Base-by-base conservation (phyloP, 345 rosid genomes). In the Laguncularia racemosa region DNA sequence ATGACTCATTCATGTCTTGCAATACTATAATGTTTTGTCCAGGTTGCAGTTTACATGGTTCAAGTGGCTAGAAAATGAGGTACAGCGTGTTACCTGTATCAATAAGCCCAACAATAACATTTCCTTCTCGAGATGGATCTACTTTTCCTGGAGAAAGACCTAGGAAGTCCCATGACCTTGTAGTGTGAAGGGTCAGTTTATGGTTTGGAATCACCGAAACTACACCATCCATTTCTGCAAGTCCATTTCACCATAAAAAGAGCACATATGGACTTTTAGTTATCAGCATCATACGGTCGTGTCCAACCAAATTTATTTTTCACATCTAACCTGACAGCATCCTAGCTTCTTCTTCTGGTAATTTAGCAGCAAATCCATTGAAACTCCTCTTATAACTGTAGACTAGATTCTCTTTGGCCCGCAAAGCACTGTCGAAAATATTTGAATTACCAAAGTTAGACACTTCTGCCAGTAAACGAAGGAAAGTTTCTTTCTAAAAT, bases 101-200 rank as follows among this genome's bases (percentile, higher is more conserved):
- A 1, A 74, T 46, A 57, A 71, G 19, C 11, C 68, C 74, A 16
- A 72, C 62, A 33, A 72, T 11, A 10, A 69, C 65, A 40, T 54
- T 52, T 8, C 60, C 69, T 15, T 68, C 71, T 1, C 50, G 12
- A 19, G 67, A 8, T 15, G 40, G 44, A n/a, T 16, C 45, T 44
- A 26, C 49, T 2, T 46, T 53, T 33, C 51, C 45, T 10, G 20
- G 9, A 26, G 70, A 16, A 55, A 76, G 64, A 38, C 74, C 76
- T 44, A 76, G 26, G 48, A 76, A 76, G 55, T 72, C 74, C 77
- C 72, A 76, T 51, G 72, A 65, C 68, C 70, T 66, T 43, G 73
- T 72, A 6, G 77, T 69, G 53, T 72, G 74, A 33, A 72, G 64
- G 61, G 57, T 55, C 20, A 66, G 50, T 55, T 47, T 61, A 53